A percentile compares a stretch with the other conserved stretches of the same genome.
These are phyloP conservation scores for Serendipita vermifera DNA, from an alignment of 768 basidiomycete species.

Conservation along the genomic window DNA sequence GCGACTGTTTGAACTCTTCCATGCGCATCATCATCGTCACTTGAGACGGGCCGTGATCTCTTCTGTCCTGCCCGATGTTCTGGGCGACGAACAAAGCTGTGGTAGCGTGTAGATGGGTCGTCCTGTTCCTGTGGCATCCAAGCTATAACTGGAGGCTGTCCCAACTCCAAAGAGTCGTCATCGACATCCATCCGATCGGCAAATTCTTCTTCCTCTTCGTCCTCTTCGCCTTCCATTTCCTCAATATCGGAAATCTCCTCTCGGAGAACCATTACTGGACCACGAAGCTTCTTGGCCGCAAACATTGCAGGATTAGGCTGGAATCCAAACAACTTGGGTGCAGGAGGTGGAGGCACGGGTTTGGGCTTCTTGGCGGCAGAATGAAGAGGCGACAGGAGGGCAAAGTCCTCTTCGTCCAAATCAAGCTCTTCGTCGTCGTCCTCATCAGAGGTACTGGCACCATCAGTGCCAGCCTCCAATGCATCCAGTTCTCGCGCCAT, in stretches of 20 bases:
- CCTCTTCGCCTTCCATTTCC: not conserved
- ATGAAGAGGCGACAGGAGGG: not conserved
- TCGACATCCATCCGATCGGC: not conserved
- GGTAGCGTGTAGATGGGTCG: no score
- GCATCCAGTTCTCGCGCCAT: not conserved
- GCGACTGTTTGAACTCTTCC: not conserved
- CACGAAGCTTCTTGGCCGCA: conserved; percentile 7
- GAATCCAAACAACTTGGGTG: not conserved
- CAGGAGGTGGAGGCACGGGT: not conserved
- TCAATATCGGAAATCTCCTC: conserved; percentile 6
- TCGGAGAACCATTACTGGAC: conserved; percentile 3
- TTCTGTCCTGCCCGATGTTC: not conserved
- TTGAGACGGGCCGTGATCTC: not conserved
- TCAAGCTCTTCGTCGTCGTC: not conserved
- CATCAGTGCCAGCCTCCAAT: no score
- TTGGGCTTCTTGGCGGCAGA: no score
- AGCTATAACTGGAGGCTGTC: not conserved
- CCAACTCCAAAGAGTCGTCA: not conserved
- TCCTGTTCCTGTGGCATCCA: not conserved
- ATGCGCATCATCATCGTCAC: not conserved
- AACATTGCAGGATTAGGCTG: conserved; percentile 5
- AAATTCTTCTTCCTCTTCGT: not conserved
- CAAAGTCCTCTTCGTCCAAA: not conserved
- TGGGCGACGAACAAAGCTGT: not conserved
- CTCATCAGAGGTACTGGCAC: no score